Conservation (phyloP, 1,139 yeast genomes). For the Kodamaea sp. region DNA sequence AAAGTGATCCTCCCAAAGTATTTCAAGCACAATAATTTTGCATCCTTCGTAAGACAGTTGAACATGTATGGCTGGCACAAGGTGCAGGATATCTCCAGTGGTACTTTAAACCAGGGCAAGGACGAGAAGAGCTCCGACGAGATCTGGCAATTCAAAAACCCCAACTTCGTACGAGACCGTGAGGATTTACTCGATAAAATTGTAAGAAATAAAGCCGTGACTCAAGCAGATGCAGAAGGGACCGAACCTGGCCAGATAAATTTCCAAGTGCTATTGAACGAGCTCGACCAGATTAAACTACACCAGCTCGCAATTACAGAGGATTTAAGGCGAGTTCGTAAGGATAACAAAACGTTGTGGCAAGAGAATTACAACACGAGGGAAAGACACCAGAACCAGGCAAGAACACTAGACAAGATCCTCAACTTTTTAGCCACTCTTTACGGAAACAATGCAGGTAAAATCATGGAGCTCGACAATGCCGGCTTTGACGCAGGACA, state of each 20-base stretch:
- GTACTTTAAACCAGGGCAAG: conserved; percentile 57
- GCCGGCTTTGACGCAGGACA: conserved; percentile 11
- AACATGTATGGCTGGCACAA: conserved; percentile 99
- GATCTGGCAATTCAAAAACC: conserved; percentile 77
- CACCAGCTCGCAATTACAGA: conserved; percentile 82
- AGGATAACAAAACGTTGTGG: conserved; percentile 91
- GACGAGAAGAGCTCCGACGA: conserved; percentile 52
- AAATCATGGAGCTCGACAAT: conserved; percentile 41
- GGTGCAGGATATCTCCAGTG: conserved; percentile 75
- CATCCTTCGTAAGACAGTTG: conserved; percentile 81
- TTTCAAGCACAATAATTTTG: conserved; percentile 85
- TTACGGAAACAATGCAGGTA: conserved; percentile 66
- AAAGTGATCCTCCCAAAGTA: conserved; percentile 81
- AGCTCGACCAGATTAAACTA: conserved; percentile 72
- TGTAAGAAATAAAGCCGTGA: conserved; percentile 43
- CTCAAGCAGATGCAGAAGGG: conserved; percentile 8
- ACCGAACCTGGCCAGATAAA: conserved; percentile 35
- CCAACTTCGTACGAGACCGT: conserved; percentile 69
- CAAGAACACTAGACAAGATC: conserved; percentile 85
- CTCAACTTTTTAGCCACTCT: conserved; percentile 82
- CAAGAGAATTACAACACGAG: conserved; percentile 80
- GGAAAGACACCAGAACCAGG: conserved; percentile 82
- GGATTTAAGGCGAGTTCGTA: conserved; percentile 77
- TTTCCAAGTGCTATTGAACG: conserved; percentile 59
- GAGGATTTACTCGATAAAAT: conserved; percentile 78